Evolutionary conservation across 495 filamentous ascomycete species (phyloP).

Genomic region (Paragyromitra xinjiangensis): DNA sequence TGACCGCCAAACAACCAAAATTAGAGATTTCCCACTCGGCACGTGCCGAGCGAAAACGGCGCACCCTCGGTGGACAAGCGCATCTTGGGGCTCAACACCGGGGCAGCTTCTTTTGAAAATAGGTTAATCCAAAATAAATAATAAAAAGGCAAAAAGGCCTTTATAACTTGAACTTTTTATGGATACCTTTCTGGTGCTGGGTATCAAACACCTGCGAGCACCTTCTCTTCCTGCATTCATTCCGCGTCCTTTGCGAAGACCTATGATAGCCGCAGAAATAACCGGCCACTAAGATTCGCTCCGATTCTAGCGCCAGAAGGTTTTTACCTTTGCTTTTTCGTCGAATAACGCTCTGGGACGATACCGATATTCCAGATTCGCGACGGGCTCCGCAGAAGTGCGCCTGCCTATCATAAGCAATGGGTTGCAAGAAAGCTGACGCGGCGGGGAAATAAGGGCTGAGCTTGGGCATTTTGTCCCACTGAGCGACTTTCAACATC

Average conservation of each 20-base stretch:
- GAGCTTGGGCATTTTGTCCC: not conserved
- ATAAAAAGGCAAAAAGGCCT: not conserved
- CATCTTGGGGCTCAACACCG: not conserved
- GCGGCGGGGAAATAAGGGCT: constrained; percentile 16
- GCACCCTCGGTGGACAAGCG: not conserved
- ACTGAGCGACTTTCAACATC: constrained; percentile 14
- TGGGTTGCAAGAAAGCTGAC: not conserved
- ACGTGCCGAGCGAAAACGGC: constrained; percentile 12
- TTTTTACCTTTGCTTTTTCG: constrained; percentile 10
- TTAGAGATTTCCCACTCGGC: constrained; percentile 22
- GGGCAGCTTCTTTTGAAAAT: not conserved
- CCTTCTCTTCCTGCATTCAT: not conserved
- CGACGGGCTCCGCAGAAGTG: not conserved
- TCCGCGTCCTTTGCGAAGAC: not conserved
- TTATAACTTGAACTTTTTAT: not conserved
- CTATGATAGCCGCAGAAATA: not conserved
- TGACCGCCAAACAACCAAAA: constrained; percentile 6
- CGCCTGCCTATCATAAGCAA: constrained; percentile 5
- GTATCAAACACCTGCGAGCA: not conserved
- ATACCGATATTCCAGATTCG: not conserved
- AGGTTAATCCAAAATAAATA: not conserved
- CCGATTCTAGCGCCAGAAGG: not conserved
- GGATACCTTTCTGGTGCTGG: not conserved
- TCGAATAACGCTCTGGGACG: not conserved
- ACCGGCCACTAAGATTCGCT: not conserved